Evolutionary conservation across 148 eudicot species (phyloP), one percentile per base, ranked within the genome.

Genomic region (Rhododendron vialii): DNA sequence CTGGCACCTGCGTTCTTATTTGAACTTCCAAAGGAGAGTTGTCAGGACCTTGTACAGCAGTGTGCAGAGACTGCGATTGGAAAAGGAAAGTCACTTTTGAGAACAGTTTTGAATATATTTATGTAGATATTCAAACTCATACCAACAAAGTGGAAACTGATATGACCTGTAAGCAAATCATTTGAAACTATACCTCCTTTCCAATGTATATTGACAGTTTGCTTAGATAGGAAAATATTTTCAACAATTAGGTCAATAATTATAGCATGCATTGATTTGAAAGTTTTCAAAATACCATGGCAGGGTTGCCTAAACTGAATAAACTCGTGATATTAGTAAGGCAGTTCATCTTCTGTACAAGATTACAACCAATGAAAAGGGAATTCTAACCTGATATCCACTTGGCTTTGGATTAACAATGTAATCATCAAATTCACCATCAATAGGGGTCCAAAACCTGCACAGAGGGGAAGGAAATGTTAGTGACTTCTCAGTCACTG

Each of bases 341-440:
- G 0, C 5, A 63, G 50, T 45, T 83, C 55, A 18, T n/a, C 74
- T 65, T 41, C 9, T 65, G 17, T 59, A 14, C 7, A 13, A 82
- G 47, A 80, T 28, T 12, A 82, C 50, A 80, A 82, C 43, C 73
- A 82, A 45, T 50, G 53, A 51, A 24, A 30, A 55, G 33, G 80
- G 41, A 74, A 86, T 35, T 65, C 88, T 86, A 48, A 96, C 99
- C 99, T 96, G 99, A 91, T 96, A 96, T 87, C 99, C 99, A 91
- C 98, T 96, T 85, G 93, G 96, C 92, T 96, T 96, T 82, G 99
- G 99, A 87, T 96, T 96, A 30, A 96, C 93, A 82, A 96, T 96
- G 88, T 96, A 96, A 87, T 96, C 99, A 90, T 95, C 99, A 89
- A 96, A 90, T 89, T 96, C 99, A 47, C 99, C 98, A 87, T 94